Evolutionary conservation across 352 stramenopile species (phyloP), one percentile per base, ranked within the genome.

Genomic region (Phytophthora litchii): DNA sequence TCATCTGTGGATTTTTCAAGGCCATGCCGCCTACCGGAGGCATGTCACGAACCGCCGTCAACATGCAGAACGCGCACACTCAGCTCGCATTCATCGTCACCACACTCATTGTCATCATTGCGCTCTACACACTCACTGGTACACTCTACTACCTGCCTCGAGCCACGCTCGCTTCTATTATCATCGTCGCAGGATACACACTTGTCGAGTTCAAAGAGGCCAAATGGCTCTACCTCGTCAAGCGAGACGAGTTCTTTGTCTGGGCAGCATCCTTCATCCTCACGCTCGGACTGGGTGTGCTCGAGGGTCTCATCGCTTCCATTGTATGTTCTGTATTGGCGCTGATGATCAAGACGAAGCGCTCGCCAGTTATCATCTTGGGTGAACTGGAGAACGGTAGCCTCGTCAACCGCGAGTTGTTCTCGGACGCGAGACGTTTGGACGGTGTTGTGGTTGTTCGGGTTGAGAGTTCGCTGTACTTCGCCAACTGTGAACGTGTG

Each of bases 21-120:
- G 61, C 69, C 32, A 98, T 96, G 76, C 86, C 89, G 75, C 87
- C 89, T 41, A 95, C 86, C 10, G 67, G 67, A 20, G 89, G 74
- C 27, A 96, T 98, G 57, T 91, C 71, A 8, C 72, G 92, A 35
- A 96, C 85, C 12, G 89, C 94, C 20, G 91, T 98, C 42, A 95
- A 96, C 65, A 82, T 96, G 50, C 78, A 91, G 41, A 88, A 82
- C 45, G 92, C 88, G 9, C 74, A 83, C 54, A 96, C 79, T 38
- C 80, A 90, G 37, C 67, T 98, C 12, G 86, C 84, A 32, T 88
- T 72, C 25, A 85, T 97, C 46, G 72, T 97, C 48, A 94, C 88
- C 11, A 77, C 73, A 1, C 50, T 84, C 14, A 72, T 98, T 42
- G 78, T 98, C 37, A 77, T 88, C 34, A 27, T 98, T 13, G 75